Conservation (phyloP, 2,329 filamentous ascomycete genomes). For the Lasiodiplodia gonubiensis region DNA sequence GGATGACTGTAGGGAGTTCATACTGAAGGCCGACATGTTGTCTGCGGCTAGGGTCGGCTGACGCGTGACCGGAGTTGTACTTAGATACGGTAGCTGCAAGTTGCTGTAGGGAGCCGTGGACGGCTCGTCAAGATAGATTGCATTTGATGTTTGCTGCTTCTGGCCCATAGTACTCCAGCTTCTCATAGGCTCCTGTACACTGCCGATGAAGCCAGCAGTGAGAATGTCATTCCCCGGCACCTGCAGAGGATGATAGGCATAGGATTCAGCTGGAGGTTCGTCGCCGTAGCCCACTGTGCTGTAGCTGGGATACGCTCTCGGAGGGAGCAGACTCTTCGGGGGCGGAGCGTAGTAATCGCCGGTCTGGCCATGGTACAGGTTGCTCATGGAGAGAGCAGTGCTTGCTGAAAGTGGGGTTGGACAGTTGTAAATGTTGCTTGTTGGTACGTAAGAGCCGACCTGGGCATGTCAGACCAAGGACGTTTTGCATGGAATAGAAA, state of each 20-base stretch:
- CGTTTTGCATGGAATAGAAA: background rate
- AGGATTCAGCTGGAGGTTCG: constrained; percentile 20
- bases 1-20: constrained; percentile 27
- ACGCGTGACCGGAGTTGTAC: constrained; percentile 11
- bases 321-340: constrained; percentile 2
- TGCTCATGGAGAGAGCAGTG: constrained; percentile 10
- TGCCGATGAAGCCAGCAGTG: background rate
- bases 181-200: constrained; percentile 1
- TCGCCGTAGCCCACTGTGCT: constrained; percentile 9
- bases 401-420: constrained; percentile 4
- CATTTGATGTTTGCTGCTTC: constrained; percentile 10
- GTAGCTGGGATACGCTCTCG: constrained; percentile 14
- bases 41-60: constrained; percentile 15
- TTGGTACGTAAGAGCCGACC: constrained; percentile 22
- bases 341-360: constrained; percentile 1
- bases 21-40: constrained; percentile 27
- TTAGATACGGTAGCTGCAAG: constrained; percentile 23
- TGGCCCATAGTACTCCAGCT: constrained; percentile 16
- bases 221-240: constrained; percentile 5
- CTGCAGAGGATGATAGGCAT: constrained; percentile 23
- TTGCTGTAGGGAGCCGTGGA: constrained; percentile 15
- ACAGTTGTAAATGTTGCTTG: background rate
- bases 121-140: constrained; percentile 17
- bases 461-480: background rate
- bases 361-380: constrained; percentile 9